Conservation (phyloP, 345 rosid species). For the Ricinus communis region DNA sequence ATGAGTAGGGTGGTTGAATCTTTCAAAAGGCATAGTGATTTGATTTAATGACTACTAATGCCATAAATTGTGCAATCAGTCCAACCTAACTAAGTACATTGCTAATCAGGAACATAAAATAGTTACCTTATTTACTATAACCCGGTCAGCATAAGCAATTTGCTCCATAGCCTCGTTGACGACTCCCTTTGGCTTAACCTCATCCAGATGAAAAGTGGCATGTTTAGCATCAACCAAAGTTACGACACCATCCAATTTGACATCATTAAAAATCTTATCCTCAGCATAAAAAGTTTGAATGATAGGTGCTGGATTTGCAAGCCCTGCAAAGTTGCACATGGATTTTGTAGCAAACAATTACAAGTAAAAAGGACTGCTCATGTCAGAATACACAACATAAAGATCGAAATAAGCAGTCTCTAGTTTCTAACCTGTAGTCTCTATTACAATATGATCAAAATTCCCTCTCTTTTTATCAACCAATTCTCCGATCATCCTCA, state of each 20-base stretch:
- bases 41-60: neutral
- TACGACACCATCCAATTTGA: slow-evolving; percentile 91
- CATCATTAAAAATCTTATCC: slow-evolving; percentile 75
- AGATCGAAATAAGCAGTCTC: neutral
- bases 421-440: slow-evolving; percentile 69
- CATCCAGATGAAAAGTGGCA: slow-evolving; percentile 75
- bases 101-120: neutral
- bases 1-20: neutral
- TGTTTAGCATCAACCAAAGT: slow-evolving; percentile 98
- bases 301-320: slow-evolving; percentile 97
- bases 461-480: slow-evolving; percentile 78
- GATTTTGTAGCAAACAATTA: neutral
- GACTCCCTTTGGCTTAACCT: slow-evolving; percentile 84
- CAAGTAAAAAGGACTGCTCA: too few relatives aligned
- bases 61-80: neutral
- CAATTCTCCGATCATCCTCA: slow-evolving; percentile 84
- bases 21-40: neutral
- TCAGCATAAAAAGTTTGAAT: slow-evolving; percentile 97
- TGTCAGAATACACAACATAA: neutral
- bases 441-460: slow-evolving; percentile 90
- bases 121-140: slow-evolving; percentile 82
- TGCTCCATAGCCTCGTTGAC: slow-evolving; percentile 98
- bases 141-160: slow-evolving; percentile 94
- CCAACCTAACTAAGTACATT: neutral
- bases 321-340: slow-evolving; percentile 44